Conservation (phyloP, 805 yeast species). For the Barnettozyma siamensis region DNA sequence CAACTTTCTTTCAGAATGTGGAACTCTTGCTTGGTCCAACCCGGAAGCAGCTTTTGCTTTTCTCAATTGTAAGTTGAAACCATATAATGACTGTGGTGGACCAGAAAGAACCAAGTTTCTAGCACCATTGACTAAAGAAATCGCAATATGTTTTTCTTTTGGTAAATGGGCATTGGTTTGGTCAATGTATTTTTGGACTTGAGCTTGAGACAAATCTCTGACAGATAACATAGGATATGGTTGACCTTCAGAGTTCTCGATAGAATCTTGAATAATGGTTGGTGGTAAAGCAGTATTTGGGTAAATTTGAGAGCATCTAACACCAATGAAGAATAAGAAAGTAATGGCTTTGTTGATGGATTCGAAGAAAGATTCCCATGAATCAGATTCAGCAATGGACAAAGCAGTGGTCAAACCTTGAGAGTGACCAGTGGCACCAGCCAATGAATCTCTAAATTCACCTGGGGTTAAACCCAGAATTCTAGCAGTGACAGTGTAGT, state of each 20-base stretch:
- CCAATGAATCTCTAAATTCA: slow-evolving; percentile 61
- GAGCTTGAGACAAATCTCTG: slow-evolving; percentile 76
- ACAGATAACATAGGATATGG: slow-evolving; percentile 98
- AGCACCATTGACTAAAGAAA: slow-evolving; percentile 92
- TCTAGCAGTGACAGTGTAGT: slow-evolving; percentile 83
- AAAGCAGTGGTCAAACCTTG: slow-evolving; percentile 92
- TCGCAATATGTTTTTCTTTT: slow-evolving; percentile 79
- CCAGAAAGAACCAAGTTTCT: slow-evolving; percentile 94
- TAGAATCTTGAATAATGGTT: slow-evolving; percentile 83
- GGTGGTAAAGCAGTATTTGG: slow-evolving; percentile 96
- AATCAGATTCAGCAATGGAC: slow-evolving; percentile 74
- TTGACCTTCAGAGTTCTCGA: slow-evolving; percentile 90
- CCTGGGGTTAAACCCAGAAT: slow-evolving; percentile 87
- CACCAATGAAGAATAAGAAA: slow-evolving; percentile 87
- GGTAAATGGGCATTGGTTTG: slow-evolving; percentile 93
- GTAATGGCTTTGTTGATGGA: slow-evolving; percentile 75
- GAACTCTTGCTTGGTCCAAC: slow-evolving; percentile 91
- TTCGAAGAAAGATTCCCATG: slow-evolving; percentile 78
- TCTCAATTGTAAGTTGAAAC: slow-evolving; percentile 87
- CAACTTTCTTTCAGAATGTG: slow-evolving; percentile 88
- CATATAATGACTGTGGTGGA: slow-evolving; percentile 96
- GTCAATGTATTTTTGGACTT: slow-evolving; percentile 73
- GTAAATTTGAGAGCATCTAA: slow-evolving; percentile 82
- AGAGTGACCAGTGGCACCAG: slow-evolving; percentile 84
- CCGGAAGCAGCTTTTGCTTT: slow-evolving; percentile 94